Evolutionary conservation across 2,329 filamentous ascomycete genomes (phyloP), one percentile per base, ranked within the genome.

Genomic region (Colletotrichum lindemuthianum): DNA sequence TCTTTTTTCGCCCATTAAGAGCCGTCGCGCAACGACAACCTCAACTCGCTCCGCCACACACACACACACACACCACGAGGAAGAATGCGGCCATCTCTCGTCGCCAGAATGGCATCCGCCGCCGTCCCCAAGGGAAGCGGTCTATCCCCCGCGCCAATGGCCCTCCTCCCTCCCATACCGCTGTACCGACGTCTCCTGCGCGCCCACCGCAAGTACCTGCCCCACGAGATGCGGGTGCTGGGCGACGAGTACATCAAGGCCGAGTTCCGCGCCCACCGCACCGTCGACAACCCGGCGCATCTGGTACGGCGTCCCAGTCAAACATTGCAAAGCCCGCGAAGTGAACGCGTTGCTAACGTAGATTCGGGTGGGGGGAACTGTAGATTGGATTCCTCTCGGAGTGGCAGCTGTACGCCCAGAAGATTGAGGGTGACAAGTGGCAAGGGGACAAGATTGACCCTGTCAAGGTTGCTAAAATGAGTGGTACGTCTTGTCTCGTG

Each of bases 381-480:
- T 24, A 97, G 93, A 93, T 98, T 71, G 96, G 95, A 2, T 99
- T 99, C 77, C 83, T 99, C 70, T 95, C 92, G 0, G 94, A 98
- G 77, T 99, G 95, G 95, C 96, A 99, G 77, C 81, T 92, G 56
- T 99, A 98, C 74, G 94, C 93, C 2, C 95, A 99, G 75, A 90
- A 93, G 74, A 81, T 99, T 13, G 95, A 98, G 74, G 95, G 94
- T 0, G 90, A 97, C 57, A 77, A 84, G 0, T 98, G 96, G 96
- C 84, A 86, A 65, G 95, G 90, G 1, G 92, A 92, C 68, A 95
- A 90, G 75, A 84, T 98, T 75, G 95, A 98, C 68, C 87, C 88
- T 70, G 82, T 81, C 1, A 97, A 97, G 78, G 82, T 98, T 60
- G 90, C 93, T 66, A 97, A 97, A 78, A 92, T 98, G 93, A 98